Conservation (phyloP, 2,329 filamentous ascomycete genomes). For the Sphaerulina musiva region DNA sequence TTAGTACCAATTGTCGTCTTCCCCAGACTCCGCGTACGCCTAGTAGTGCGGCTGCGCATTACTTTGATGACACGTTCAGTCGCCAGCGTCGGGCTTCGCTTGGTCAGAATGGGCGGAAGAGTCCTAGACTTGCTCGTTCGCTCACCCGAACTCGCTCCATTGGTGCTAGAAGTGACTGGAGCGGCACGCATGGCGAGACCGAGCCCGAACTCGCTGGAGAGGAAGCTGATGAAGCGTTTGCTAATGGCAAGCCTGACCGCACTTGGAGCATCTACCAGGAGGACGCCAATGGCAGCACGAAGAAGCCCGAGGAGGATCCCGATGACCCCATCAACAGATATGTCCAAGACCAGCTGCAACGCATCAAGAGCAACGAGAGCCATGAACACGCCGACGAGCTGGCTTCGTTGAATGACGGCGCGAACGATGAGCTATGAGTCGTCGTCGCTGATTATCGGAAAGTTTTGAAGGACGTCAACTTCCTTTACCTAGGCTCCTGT, state of each 20-base stretch:
- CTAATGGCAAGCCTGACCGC: constrained; percentile 26
- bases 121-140: constrained; percentile 36
- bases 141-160: constrained; percentile 58
- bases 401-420: constrained; percentile 44
- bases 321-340: constrained; percentile 68
- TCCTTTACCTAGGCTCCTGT: not conserved
- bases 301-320: constrained; percentile 32
- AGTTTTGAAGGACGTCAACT: not conserved
- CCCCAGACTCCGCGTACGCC: constrained; percentile 90
- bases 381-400: constrained; percentile 56
- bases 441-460: not conserved
- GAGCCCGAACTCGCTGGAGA: constrained; percentile 36
- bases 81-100: constrained; percentile 43
- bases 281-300: constrained; percentile 35
- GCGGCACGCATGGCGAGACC: constrained; percentile 35
- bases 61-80: constrained; percentile 86
- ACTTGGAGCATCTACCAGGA: constrained; percentile 48
- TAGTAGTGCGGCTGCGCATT: constrained; percentile 74
- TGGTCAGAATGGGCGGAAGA: constrained; percentile 63
- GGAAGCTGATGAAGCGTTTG: constrained; percentile 27
- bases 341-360: constrained; percentile 71
- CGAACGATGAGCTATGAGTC: constrained; percentile 16
- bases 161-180: constrained; percentile 70
- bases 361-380: constrained; percentile 57
- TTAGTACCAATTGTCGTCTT: constrained; percentile 76